Evolutionary conservation across 768 basidiomycete genomes (phyloP), one percentile per base, ranked within the genome.

Genomic region (Coprinellus micaceus): DNA sequence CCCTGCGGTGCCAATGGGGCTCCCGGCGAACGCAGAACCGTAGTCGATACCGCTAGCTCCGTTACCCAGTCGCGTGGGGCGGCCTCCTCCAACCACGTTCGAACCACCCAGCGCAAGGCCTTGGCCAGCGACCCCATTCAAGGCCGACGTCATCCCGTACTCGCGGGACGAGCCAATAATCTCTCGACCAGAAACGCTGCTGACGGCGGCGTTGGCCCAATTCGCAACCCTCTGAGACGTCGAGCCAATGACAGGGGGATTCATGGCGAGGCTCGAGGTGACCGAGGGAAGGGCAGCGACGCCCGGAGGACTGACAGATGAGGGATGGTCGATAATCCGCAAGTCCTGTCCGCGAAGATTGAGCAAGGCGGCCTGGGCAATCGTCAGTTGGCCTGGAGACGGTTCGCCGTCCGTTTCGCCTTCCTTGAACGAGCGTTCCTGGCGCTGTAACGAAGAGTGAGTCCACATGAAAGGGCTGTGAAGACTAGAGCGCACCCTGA

Each of bases 331-430:
- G 19, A 28, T 37, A 28, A 6, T 60, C 58, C 63, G 71, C 64
- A 80, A 63, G 21, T 88, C 85, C 52, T 85, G 82, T 5, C 89
- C 89, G 53, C 81, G 85, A 41, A 90, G 77, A 64, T 89, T 91
- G 53, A 91, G 79, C 22, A 91, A 68, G 1, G 89, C 81, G 4
- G 89, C 89, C 62, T 89, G 88, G 0, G 89, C 89, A 60, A 91
- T 89, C 5, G 88, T 88, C 26, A 91, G 70, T 17, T 84, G 77
- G 11, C 79, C 78, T 3, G 86, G 83, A 9, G 85, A 82, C 40
- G 76, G 74, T 21, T 87, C 89, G 12, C 37, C 56, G n/a, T 28
- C 30, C 19, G 33, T 3, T 7, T 12, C 51, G 3, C 77, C 86
- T 48, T 84, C 88, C 58, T 81, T 83, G 12, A 71, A 58, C 12